Base-by-base conservation (phyloP, 768 basidiomycete species). In the Mycena crocata region DNA sequence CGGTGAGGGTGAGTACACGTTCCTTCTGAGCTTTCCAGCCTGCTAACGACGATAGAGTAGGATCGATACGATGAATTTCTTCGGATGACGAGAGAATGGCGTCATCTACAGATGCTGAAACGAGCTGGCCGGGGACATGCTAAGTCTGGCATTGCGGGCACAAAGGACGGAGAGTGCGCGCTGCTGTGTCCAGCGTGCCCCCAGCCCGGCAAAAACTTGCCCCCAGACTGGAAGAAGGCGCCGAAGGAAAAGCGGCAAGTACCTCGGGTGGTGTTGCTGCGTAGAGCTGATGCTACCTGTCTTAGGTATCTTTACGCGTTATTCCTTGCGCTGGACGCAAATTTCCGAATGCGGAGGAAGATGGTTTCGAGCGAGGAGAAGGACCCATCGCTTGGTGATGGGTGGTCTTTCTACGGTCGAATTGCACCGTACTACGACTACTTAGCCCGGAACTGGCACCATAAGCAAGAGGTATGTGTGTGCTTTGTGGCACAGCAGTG, bases 141-240 rank as follows among this genome's bases (percentile, higher is more conserved):
- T 23, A 46, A 63, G 19, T 35, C 5, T 6, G 74, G 75, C 14
- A 48, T 70, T 9, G 42, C 23, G 14, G 67, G 42, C 12, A 77
- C 72, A 2, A 39, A 69, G 45, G 24, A 28, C 1, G 73, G 75
- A 0, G 67, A 76, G 40, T 67, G 70, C 28, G 75, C 75, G 10
- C 59, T 78, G 15, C 26, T 64, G 28, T 79, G 76, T 51, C 73
- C 75, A 19, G 73, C 71, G 10, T 78, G 74, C 57, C 77, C 74
- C 2, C 74, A 77, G 5, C 76, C 74, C 2, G 69, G 62, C 0
- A 72, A 68, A 21, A 78, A 78, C 57, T 48, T 78, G 12, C 76
- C 71, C 8, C 24, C n/a, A 5, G 66, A 69, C 21, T 76, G 73
- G 77, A 56, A 67, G 32, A 26, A 51, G 28, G 66, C 57, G 2